Evolutionary conservation across 2,329 filamentous ascomycete species (phyloP).

Genomic region (Elsinoe necatrix): DNA sequence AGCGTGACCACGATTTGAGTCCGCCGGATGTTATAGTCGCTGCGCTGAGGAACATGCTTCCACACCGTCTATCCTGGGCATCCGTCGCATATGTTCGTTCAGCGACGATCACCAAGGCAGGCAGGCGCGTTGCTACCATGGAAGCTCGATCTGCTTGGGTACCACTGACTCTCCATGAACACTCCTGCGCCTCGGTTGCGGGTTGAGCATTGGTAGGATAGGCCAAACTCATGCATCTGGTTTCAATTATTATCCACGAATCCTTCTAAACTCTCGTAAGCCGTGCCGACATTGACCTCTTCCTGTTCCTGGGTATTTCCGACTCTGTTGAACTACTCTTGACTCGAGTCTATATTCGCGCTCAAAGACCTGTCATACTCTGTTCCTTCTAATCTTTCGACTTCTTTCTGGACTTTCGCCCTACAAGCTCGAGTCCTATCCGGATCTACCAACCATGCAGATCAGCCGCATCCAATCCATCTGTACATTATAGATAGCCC

Average conservation of each 20-base stretch:
- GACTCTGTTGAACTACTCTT: conserved; percentile 7
- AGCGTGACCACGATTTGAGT: neutral
- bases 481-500: neutral
- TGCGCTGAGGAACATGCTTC: neutral
- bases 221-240: neutral
- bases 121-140: neutral
- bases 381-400: neutral
- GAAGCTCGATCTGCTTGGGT: neutral
- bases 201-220: neutral
- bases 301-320: conserved; percentile 1
- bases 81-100: neutral
- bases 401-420: neutral
- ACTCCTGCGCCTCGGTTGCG: conserved; percentile 9
- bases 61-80: neutral
- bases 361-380: conserved; percentile 1
- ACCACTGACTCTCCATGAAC: conserved; percentile 12
- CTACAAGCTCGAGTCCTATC: conserved; percentile 1
- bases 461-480: conserved; percentile 1
- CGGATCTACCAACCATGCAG: conserved; percentile 14
- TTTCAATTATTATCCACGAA: conserved; percentile 13
- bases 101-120: conserved; percentile 3
- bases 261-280: conserved; percentile 7
- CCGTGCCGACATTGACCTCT: conserved; percentile 5
- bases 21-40: neutral
- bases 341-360: neutral